phyloP scores from a whole-genome alignment of 371 early-diverging fungal species.

The Lichtheimia ornata region DNA sequence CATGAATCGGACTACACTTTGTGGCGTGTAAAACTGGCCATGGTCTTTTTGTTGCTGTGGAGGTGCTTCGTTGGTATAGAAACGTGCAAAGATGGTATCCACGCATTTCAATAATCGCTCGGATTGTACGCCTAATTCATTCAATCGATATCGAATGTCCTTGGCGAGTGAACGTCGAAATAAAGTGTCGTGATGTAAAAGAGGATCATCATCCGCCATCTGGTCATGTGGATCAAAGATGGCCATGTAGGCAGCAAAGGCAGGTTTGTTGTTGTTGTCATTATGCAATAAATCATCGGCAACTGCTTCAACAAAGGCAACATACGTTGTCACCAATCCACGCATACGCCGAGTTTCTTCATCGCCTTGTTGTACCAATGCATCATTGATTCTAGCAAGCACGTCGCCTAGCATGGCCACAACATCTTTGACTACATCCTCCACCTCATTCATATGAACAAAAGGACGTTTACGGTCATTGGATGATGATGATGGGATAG shows the following conservation, averaged over 20 bases:
- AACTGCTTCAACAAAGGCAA: slow-evolving; percentile 39
- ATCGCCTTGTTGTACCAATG: background rate
- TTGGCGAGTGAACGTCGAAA: no score
- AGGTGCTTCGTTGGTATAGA: slow-evolving; percentile 56
- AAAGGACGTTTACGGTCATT: background rate
- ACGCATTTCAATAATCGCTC: slow-evolving; percentile 16
- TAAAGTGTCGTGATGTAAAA: slow-evolving; percentile 4
- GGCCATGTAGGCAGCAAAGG: slow-evolving; percentile 28
- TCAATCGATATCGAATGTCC: no score
- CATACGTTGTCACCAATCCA: slow-evolving; percentile 49
- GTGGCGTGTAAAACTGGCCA: slow-evolving; percentile 69
- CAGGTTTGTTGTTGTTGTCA: background rate
- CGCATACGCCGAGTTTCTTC: slow-evolving; percentile 18
- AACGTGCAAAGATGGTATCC: slow-evolving; percentile 47
- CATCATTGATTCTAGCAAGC: no score
- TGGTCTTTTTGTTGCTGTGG: slow-evolving; percentile 68
- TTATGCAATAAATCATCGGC: slow-evolving; percentile 24
- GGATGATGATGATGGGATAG: background rate
- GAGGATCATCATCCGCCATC: slow-evolving; percentile 8
- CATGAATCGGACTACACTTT: slow-evolving; percentile 63
- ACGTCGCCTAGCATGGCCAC: no score
- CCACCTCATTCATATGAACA: background rate
- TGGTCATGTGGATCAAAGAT: slow-evolving; percentile 37
- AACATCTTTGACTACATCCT: no score
- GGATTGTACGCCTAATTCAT: no score